A percentile compares a stretch with the other conserved stretches of the same genome.
Conservation (phyloP, 164 flowering plant genomes). For the Liquidambar formosana region DNA sequence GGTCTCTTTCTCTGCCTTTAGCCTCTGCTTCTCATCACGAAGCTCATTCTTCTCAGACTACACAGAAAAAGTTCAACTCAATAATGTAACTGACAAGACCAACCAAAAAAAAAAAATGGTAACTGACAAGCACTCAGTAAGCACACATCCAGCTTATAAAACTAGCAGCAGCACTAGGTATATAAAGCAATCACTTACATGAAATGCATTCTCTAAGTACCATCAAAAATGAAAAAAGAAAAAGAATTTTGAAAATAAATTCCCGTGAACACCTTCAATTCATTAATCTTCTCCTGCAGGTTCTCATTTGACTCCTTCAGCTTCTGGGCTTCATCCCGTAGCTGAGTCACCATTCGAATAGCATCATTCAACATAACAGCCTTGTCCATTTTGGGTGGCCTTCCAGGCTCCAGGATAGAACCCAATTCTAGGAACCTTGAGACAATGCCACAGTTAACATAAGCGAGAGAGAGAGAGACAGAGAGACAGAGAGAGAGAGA, state of each 20-base stretch:
- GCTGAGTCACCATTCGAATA: constrained; percentile 51
- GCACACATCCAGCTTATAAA: too few relatives aligned
- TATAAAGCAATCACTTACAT: neutral
- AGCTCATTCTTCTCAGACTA: constrained; percentile 73
- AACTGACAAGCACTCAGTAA: neutral
- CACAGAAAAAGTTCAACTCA: neutral
- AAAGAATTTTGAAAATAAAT: neutral
- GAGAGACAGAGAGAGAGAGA: neutral
- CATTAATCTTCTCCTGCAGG: constrained; percentile 66
- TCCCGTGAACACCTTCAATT: constrained; percentile 50
- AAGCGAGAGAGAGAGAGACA: constrained; percentile 1
- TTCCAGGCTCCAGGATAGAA: constrained; percentile 68
- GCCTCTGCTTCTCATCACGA: constrained; percentile 62
- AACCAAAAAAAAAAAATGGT: too few relatives aligned
- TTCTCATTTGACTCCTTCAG: constrained; percentile 52
- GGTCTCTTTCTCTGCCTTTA: constrained; percentile 59
- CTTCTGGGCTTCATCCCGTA: constrained; percentile 58
- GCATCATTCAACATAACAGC: constrained; percentile 61
- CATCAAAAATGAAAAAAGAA: neutral
- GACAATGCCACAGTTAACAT: constrained; percentile 8
- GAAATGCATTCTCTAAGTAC: neutral
- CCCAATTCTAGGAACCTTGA: constrained; percentile 68
- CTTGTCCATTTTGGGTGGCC: constrained; percentile 67
- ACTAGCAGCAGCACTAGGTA: neutral
- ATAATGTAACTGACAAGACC: neutral